phyloP scores from a whole-genome alignment of 495 filamentous ascomycete genomes.

The Thozetella sp. region DNA sequence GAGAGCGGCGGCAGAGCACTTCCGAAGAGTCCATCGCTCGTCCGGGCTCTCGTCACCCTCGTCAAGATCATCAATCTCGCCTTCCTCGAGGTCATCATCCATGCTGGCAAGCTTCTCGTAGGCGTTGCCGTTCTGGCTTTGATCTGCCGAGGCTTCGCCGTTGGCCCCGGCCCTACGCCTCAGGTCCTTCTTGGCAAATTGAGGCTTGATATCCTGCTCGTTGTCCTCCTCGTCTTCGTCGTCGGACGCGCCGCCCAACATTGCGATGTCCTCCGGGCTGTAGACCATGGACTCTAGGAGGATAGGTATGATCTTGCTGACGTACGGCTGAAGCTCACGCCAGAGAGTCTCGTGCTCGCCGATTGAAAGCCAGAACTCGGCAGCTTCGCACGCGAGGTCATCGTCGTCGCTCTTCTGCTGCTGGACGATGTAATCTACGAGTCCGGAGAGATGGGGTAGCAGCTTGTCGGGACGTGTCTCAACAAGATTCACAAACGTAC shows the following conservation, averaged over 20 bases:
- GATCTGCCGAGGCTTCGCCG: conserved; percentile 55
- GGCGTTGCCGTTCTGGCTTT: conserved; percentile 46
- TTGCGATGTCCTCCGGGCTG: conserved; percentile 86
- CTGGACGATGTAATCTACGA: conserved; percentile 90
- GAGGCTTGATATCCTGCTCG: conserved; percentile 88
- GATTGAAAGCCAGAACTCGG: conserved; percentile 95
- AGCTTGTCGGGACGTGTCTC: conserved; percentile 91
- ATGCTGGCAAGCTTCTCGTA: conserved; percentile 51
- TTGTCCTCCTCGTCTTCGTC: conserved; percentile 93
- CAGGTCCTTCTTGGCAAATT: conserved; percentile 75
- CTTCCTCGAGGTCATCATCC: conserved; percentile 84
- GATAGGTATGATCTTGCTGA: conserved; percentile 86
- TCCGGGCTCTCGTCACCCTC: conserved; percentile 79
- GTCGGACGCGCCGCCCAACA: conserved; percentile 79
- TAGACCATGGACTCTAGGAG: conserved; percentile 96
- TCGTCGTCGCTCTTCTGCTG: conserved; percentile 91
- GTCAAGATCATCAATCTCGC: conserved; percentile 79
- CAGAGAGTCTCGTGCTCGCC: conserved; percentile 84
- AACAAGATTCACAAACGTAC: conserved; percentile 88
- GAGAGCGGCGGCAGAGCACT: conserved; percentile 95
- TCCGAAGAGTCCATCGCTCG: conserved; percentile 93
- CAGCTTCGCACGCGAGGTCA: conserved; percentile 90
- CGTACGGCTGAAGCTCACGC: conserved; percentile 70
- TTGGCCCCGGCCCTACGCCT: conserved; percentile 45
- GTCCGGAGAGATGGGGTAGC: conserved; percentile 80